Percentiles rank a stretch among this genome's conserved stretches.
Conservation (phyloP, 805 yeast genomes). For the Candida maesae region DNA sequence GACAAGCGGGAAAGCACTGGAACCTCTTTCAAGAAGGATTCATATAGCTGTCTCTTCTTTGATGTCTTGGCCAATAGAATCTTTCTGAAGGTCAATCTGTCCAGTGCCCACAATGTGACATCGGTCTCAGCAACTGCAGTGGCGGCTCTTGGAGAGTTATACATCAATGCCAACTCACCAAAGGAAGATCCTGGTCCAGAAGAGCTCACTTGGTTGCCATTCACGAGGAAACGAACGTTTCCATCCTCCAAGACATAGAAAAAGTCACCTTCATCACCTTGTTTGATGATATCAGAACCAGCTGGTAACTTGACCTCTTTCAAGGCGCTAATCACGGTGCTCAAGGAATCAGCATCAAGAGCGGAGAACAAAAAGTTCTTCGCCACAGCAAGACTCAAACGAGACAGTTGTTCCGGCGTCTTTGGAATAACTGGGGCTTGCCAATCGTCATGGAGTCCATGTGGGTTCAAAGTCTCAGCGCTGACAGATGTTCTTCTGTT, state of each 20-base stretch:
- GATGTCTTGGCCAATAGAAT: conserved; percentile 88
- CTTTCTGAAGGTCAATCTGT: conserved; percentile 87
- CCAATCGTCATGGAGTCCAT: conserved; percentile 63
- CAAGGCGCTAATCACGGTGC: conserved; percentile 79
- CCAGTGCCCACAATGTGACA: conserved; percentile 85
- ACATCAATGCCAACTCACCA: conserved; percentile 97
- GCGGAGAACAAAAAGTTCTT: conserved; percentile 83
- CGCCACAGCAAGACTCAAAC: conserved; percentile 67
- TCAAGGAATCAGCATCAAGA: conserved; percentile 72
- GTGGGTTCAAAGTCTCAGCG: conserved; percentile 83
- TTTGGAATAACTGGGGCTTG: conserved; percentile 66
- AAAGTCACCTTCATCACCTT: conserved; percentile 94
- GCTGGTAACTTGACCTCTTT: conserved; percentile 61
- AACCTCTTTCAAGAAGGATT: conserved; percentile 80
- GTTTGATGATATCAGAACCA: conserved; percentile 68
- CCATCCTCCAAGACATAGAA: conserved; percentile 87
- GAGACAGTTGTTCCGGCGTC: conserved; percentile 56
- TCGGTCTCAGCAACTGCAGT: conserved; percentile 75
- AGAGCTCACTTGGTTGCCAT: conserved; percentile 59
- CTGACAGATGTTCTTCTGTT: conserved; percentile 86
- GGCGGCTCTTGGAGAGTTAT: conserved; percentile 97
- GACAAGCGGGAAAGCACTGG: conserved; percentile 73
- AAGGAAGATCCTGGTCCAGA: conserved; percentile 87
- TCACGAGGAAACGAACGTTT: conserved; percentile 72
- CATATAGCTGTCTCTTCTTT: conserved; percentile 86